A percentile compares a stretch with the other conserved stretches of the same genome.
phyloP scores from a whole-genome alignment of 78 protist genomes.

The Capsaspora owczarzaki region DNA sequence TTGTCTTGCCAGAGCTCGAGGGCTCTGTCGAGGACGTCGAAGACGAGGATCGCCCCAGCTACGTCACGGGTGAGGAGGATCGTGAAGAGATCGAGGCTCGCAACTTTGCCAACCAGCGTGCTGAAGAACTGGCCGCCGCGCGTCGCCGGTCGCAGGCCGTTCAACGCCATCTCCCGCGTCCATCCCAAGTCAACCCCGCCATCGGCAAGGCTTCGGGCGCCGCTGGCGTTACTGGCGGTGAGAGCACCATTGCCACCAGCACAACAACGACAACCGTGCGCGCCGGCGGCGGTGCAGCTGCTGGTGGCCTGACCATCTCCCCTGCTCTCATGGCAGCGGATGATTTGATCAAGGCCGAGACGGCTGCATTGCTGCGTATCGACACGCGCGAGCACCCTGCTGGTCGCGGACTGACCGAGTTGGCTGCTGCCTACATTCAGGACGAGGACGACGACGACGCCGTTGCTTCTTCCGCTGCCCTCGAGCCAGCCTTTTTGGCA shows the following conservation, averaged over 20 bases:
- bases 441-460: background rate
- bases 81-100: background rate
- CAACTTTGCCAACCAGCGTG: no score
- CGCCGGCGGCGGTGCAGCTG: background rate
- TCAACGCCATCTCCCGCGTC: background rate
- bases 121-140: no score
- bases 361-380: background rate
- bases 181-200: background rate
- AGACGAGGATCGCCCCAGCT: background rate
- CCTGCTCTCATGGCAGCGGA: background rate
- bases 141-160: background rate
- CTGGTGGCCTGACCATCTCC: no score
- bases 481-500: background rate
- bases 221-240: background rate
- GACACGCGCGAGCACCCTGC: background rate
- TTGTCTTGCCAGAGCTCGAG: slow-evolving; percentile 14
- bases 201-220: background rate
- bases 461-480: background rate
- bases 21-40: background rate
- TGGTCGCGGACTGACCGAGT: background rate
- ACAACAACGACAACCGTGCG: no score
- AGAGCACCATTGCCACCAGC: no score
- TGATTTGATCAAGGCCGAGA: background rate
- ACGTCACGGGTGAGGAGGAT: background rate
- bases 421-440: background rate